A percentile compares a stretch with the other conserved stretches of the same genome.
Conservation (phyloP, 169 alveolate species). For the Plasmodium coatneyi region DNA sequence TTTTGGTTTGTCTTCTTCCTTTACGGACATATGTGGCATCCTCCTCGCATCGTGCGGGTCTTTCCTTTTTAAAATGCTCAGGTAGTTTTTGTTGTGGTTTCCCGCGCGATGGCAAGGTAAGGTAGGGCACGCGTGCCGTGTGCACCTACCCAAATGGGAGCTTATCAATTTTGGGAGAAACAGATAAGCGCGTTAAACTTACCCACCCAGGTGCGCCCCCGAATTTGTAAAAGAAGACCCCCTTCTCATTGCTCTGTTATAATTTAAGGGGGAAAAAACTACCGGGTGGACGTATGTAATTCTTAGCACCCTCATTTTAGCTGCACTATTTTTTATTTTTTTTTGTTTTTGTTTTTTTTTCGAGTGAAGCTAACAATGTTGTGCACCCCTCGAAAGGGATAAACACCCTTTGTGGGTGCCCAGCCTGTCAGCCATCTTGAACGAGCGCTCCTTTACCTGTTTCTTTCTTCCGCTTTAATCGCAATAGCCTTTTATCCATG, state of each 20-base stretch:
- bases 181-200: not conserved
- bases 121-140: not conserved
- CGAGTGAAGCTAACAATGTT: not conserved
- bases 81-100: not conserved
- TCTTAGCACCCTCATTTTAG: not conserved
- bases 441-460: not conserved
- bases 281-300: not conserved
- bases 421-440: not conserved
- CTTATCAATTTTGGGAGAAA: not conserved
- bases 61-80: slow-evolving; percentile 22
- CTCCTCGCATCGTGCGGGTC: slow-evolving; percentile 26
- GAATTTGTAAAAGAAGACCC: not conserved
- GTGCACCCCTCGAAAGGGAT: not conserved
- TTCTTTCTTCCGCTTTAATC: not conserved
- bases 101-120: not conserved
- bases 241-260: not conserved
- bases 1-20: slow-evolving; percentile 70
- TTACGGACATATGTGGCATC: slow-evolving; percentile 65
- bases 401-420: not conserved
- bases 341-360: not conserved
- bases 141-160: not conserved
- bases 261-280: not conserved
- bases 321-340: not conserved
- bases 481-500: not conserved
- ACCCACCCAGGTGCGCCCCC: not conserved